Conservation (phyloP, 208 protist species). For the Trypanosoma congolense region DNA sequence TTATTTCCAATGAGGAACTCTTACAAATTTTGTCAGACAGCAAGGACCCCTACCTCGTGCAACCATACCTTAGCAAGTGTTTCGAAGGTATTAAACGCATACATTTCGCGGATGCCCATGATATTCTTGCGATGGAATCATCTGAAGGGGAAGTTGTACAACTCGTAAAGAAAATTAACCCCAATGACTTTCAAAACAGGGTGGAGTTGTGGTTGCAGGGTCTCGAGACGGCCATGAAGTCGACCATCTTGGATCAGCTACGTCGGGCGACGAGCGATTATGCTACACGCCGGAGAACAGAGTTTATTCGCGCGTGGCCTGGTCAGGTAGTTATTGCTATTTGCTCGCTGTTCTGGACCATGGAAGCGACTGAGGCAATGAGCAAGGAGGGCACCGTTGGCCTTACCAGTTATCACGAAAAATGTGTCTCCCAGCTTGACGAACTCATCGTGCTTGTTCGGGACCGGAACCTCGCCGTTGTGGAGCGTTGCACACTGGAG, state of each 20-base stretch:
- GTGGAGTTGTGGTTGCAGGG: conserved; percentile 95
- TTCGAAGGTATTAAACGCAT: conserved; percentile 95
- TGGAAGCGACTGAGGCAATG: conserved; percentile 91
- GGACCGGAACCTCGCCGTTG: conserved; percentile 70
- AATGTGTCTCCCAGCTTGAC: conserved; percentile 84
- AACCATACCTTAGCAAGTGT: conserved; percentile 94
- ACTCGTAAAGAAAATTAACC: conserved; percentile 81
- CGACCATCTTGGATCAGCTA: conserved; percentile 81
- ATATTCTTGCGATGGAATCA: conserved; percentile 91
- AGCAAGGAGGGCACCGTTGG: conserved; percentile 74
- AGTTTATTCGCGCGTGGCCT: conserved; percentile 92
- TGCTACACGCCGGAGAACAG: conserved; percentile 38
- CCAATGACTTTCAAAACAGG: conserved; percentile 81
- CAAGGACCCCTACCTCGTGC: conserved; percentile 93
- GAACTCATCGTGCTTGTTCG: conserved; percentile 91
- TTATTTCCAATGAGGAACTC: conserved; percentile 94
- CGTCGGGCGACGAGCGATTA: conserved; percentile 85
- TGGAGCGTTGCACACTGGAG: conserved; percentile 90
- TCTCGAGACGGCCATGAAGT: conserved; percentile 91
- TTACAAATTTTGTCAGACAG: conserved; percentile 95
- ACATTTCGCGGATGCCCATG: conserved; percentile 86
- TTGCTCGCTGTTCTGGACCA: conserved; percentile 91
- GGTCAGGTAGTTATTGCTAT: conserved; percentile 92
- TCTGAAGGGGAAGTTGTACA: conserved; percentile 86
- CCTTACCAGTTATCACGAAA: conserved; percentile 84